phyloP scores from a whole-genome alignment of 257 asterid species.

The Echites panduratus region DNA sequence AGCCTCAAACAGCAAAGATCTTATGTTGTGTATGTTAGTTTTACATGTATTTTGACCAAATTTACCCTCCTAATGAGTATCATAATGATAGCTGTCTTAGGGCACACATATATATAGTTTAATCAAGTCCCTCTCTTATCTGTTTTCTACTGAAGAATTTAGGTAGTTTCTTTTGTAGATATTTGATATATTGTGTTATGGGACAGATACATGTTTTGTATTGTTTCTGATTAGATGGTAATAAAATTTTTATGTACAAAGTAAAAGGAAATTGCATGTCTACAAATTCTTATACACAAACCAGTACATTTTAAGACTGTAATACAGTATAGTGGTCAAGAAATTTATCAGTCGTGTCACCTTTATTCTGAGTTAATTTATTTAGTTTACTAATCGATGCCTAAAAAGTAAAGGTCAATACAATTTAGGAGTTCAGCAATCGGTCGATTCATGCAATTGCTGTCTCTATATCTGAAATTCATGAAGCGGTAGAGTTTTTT shows the following conservation, averaged over 20 bases:
- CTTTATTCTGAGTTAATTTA: neutral
- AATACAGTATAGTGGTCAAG: neutral
- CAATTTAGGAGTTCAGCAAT: neutral
- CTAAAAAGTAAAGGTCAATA: neutral
- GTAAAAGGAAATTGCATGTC: too few species aligned
- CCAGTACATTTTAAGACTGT: neutral
- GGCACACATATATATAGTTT: too few species aligned
- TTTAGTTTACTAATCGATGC: neutral
- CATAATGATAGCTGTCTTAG: neutral
- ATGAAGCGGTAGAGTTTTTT: too few species aligned
- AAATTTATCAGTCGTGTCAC: neutral
- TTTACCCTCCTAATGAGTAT: neutral
- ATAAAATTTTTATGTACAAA: neutral
- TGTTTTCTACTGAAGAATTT: too few species aligned
- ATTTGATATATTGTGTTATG: neutral
- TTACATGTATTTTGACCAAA: too few species aligned
- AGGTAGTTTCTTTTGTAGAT: neutral
- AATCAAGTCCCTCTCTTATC: too few species aligned
- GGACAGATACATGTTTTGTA: neutral
- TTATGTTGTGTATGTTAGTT: neutral
- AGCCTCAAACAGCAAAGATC: neutral
- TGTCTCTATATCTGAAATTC: neutral
- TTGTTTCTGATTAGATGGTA: neutral
- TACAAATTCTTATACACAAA: neutral
- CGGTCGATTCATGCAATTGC: neutral